Base-by-base conservation (phyloP, 176 grass and related monocot genomes). In the Rhynchospora tenuis region DNA sequence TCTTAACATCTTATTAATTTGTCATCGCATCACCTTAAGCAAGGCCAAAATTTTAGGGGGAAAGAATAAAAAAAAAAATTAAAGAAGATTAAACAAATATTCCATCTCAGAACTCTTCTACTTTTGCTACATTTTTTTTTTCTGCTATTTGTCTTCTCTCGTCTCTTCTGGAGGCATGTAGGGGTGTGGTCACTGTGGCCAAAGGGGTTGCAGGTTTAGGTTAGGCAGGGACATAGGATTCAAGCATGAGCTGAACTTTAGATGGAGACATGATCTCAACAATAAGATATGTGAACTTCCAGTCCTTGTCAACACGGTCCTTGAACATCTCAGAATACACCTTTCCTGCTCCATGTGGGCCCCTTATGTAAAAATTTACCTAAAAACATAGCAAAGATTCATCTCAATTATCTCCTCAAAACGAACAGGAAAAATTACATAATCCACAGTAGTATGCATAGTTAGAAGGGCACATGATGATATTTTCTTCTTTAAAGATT, bases 251-350 rank as follows among this genome's bases (percentile, higher is more conserved):
- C 19, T 90, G 92, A 60, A 64, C 86, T 55, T 85, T 93, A 46
- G 88, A 86, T 14, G 91, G 91, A 45, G 91, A 91, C 46, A 88
- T 57, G 20, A 98, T 95, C 44, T 99, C 92, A 42, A 95, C 92
- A 86, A 95, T 84, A 83, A 98, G 86, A 74, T 93, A 91, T 59
- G 88, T 98, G 86, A 95, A 99, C 85, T 95, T 99, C 97, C 97
- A 99, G 57, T 80, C 88, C 52, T 86, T 89, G 58, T 99, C 91
- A 23, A 84, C 79, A 19, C 45, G 73, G 83, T 99, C 93, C 89
- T 90, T 93, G 55, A 99, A 99, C 97, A 96, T 99, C 86, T 99
- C 91, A 0, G 93, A 82, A 79, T 92, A 93, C 64, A 99, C 97
- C 85, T 93, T 93, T 61, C 95, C 92, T 80, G 82, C 88, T 84